Base-by-base conservation (phyloP, 2,329 filamentous ascomycete genomes). In the Fusarium sp. region DNA sequence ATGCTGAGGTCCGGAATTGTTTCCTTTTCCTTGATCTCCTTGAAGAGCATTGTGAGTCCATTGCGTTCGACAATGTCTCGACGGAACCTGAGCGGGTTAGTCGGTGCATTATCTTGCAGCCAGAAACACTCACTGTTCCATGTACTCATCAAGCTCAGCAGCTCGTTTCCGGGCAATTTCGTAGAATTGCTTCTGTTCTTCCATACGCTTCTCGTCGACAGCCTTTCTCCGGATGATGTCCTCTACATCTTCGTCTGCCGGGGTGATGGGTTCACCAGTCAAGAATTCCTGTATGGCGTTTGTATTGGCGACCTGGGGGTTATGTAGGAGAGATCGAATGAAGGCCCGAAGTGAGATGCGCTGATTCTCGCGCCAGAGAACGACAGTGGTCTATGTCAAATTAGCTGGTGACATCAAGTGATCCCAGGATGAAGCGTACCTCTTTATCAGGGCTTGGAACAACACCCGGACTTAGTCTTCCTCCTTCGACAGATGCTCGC, bases 111-210 rank as follows among this genome's bases (percentile, higher is more conserved):
- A 7, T n/a, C 30, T 8, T 43, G 12, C 8, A 14, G 20, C 7
- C 6, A 22, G 15, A 3, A 17, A 40, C 10, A 70, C 91, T 83
- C 83, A 94, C 92, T 97, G 84, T 84, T 99, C 97, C 97, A 99
- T 99, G 81, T 98, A 98, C 27, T 97, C 94, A 82, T 99, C 97
- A 60, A 99, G 87, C 79, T 98, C 97, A 6, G 94, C 93, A 2
- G 97, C 97, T 74, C 97, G 91, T 82, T 95, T 92, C 74, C 95
- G 89, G 10, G 97, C 97, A 80, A 99, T 95, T 81, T 99, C 96
- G 82, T 98, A 99, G 81, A 99, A 99, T 74, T 92, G 90, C 80
- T 92, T 93, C 81, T 99, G 97, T 82, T 99, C 97, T 79, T 97
- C 94, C 62, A 98, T 90, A 52, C 97, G 91, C 82, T 93, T 94